These are phyloP conservation scores for Colletotrichum cordylinicola DNA, from an alignment of 2,329 filamentous ascomycete genomes.

Conservation along the genomic window DNA sequence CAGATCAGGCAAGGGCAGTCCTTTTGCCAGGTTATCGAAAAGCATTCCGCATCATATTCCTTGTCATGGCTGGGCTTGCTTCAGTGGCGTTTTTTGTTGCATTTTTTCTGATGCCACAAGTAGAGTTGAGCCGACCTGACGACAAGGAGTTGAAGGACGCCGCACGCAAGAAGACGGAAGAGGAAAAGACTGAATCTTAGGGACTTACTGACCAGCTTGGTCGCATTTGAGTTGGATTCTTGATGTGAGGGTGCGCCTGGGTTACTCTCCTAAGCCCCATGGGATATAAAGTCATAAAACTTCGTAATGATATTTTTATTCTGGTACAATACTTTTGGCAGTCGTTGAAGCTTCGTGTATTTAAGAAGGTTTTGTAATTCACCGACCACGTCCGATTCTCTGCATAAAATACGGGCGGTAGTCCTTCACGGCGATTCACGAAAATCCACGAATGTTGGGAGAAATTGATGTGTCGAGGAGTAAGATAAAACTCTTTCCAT, in stretches of 20 bases:
- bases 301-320: neutral
- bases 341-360: too few species aligned
- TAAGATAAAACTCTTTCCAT: too few species aligned
- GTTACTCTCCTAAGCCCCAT: neutral
- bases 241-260: neutral
- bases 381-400: too few species aligned
- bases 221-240: neutral
- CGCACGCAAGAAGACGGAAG: slow-evolving; percentile 26
- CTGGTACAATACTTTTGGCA: neutral
- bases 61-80: slow-evolving; percentile 39
- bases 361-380: too few species aligned
- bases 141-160: slow-evolving; percentile 41
- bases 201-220: neutral
- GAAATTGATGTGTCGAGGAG: too few species aligned
- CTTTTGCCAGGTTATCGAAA: slow-evolving; percentile 41
- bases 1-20: slow-evolving; percentile 32
- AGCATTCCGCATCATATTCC: slow-evolving; percentile 44
- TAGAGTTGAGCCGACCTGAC: slow-evolving; percentile 41
- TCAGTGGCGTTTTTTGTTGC: slow-evolving; percentile 41
- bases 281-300: neutral
- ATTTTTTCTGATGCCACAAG: slow-evolving; percentile 44
- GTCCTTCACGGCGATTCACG: too few species aligned
- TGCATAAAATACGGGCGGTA: too few species aligned
- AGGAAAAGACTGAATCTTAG: neutral
- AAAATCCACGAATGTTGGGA: too few species aligned